Conservation (phyloP, 441 rosid genomes). For the Gossypium schwendimanii region DNA sequence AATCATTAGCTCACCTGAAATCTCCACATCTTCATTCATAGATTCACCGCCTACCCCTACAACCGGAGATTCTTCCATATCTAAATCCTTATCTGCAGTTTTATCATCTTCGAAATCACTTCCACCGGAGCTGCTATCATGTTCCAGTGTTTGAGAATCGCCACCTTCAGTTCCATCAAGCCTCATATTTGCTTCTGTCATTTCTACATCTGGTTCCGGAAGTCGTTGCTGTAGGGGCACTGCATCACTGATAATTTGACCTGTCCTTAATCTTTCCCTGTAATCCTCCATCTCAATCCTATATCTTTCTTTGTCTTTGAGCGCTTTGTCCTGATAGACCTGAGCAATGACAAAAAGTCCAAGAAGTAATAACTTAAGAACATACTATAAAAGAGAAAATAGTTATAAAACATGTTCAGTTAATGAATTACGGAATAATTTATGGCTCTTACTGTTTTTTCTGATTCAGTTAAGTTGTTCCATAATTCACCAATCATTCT, state of each 20-base stretch:
- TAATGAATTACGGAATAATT: neutral
- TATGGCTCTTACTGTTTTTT: conserved; percentile 43
- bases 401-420: neutral
- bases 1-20: conserved; percentile 12
- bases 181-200: conserved; percentile 43
- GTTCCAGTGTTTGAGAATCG: conserved; percentile 37
- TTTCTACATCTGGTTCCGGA: conserved; percentile 41
- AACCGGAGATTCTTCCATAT: conserved; percentile 23
- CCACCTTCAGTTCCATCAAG: conserved; percentile 48
- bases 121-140: conserved; percentile 38
- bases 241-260: conserved; percentile 54
- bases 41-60: conserved; percentile 16
- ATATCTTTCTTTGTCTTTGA: conserved; percentile 82
- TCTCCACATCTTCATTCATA: conserved; percentile 15
- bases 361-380: neutral
- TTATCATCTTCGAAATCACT: conserved; percentile 51
- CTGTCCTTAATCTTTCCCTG: conserved; percentile 55
- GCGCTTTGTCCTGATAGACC: conserved; percentile 83
- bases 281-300: conserved; percentile 79
- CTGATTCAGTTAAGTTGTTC: conserved; percentile 63
- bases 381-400: neutral
- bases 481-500: conserved; percentile 91
- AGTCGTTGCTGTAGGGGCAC: conserved; percentile 65
- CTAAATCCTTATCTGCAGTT: conserved; percentile 36
- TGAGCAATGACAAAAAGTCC: conserved; percentile 13